phyloP scores from a whole-genome alignment of 2,329 filamentous ascomycete species.

The Chaetomium sp. region DNA sequence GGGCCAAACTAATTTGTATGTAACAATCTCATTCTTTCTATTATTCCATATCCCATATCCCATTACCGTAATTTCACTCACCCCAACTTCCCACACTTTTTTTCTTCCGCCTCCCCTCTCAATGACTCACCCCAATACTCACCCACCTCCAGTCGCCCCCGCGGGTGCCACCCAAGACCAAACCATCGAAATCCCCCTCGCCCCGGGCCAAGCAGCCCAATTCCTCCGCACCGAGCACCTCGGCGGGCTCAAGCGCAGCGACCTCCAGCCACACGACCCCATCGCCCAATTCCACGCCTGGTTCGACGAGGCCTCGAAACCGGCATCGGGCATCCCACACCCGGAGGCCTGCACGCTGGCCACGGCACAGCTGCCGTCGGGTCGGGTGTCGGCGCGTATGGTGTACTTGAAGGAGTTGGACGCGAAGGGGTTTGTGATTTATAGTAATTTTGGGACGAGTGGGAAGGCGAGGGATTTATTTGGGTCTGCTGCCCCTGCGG shows the following conservation, averaged over 20 bases:
- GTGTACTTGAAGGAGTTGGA: conserved; percentile 98
- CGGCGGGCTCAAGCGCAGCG: conserved; percentile 51
- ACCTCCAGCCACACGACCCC: conserved; percentile 58
- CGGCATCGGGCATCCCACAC: conserved; percentile 50
- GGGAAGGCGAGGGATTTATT: conserved; percentile 61
- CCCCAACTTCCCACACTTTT: neutral
- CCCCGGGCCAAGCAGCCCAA: conserved; percentile 63
- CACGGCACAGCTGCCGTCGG: conserved; percentile 76
- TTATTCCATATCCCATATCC: no score
- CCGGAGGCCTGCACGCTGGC: conserved; percentile 86
- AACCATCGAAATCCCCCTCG: conserved; percentile 45
- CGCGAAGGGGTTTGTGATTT: conserved; percentile 74
- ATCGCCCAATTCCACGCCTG: conserved; percentile 82
- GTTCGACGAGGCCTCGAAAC: conserved; percentile 67
- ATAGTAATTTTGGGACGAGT: conserved; percentile 84
- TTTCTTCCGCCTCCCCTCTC: neutral
- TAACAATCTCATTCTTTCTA: neutral
- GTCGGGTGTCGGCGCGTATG: conserved; percentile 74
- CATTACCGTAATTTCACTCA: neutral
- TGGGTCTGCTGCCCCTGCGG: no score
- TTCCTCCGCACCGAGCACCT: conserved; percentile 51
- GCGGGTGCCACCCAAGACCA: conserved; percentile 46
- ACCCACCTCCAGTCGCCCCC: conserved; percentile 18
- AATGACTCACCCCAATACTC: neutral
- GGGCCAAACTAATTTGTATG: conserved; percentile 45